Base-by-base conservation (phyloP, 1,139 yeast genomes). In the Taiozyma sp. region DNA sequence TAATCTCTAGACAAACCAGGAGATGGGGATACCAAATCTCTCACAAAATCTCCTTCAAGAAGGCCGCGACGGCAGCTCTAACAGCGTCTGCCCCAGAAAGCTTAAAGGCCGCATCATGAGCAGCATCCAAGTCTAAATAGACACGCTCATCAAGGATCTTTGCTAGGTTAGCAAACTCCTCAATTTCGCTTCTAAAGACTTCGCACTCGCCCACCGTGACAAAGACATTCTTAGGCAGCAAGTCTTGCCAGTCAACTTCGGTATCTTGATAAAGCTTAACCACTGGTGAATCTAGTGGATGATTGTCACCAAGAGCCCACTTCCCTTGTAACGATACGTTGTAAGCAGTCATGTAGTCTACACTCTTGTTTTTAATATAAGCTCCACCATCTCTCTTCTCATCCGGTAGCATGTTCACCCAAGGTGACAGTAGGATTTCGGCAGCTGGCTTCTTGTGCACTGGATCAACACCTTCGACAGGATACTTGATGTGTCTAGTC, bases 201-300 rank as follows among this genome's bases (percentile, higher is more conserved):
- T 74, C 79, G 42, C 70, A 56, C 48, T 68, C 76, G 21, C 80
- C 80, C 54, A 65, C 66, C 24, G 72, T 63, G 34, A 65, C 55
- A 16, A 70, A 48, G 11, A 69, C 68, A 28, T 64, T 57, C 6
- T 57, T 60, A 29, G 64, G 63, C 34, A 74, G 57, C 8, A 72
- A 70, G 10, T 63, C 59, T 30, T 57, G 55, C 76, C 76, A 73
- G 51, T 66, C 51, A 16, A 47, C 55, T 46, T 50, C 40, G 2
- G 58, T 51, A 22, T 45, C 30, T 7, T 56, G 47, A 5, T 56
- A 53, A 8, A 57, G 62, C 47, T 59, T 62, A 44, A 59, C 60
- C 26, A 19, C 32, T 21, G 69, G 59, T 41, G 62, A 64, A 22
- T 68, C 60, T 14, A 32, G 19, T n/a, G 16, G 35, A 6, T n/a